These are phyloP conservation scores for Alternaria sp. DNA, from an alignment of 2,329 filamentous ascomycete species.

Conservation along the genomic window DNA sequence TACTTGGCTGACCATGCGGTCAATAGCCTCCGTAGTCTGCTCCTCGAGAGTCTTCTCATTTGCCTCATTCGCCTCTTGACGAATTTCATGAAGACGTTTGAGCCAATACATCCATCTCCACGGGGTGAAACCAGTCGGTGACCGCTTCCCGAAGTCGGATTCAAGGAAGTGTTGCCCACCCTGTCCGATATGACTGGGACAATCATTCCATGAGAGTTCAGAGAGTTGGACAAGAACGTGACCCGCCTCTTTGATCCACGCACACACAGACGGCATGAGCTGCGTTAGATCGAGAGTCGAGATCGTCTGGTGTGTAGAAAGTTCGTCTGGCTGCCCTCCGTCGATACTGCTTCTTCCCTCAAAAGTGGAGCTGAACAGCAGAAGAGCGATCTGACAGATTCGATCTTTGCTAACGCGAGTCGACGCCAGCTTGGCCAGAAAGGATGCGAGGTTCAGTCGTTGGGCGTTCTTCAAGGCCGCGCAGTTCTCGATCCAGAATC, in stretches of 20 bases:
- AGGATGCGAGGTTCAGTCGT: slow-evolving; percentile 12
- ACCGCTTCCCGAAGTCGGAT: background rate
- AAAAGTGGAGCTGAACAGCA: background rate
- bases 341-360: background rate
- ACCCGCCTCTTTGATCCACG: background rate
- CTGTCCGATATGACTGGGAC: background rate
- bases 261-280: background rate
- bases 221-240: background rate
- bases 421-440: slow-evolving; percentile 14
- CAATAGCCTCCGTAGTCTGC: background rate
- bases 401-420: background rate
- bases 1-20: background rate
- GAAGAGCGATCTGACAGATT: background rate
- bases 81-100: background rate
- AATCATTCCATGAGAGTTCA: background rate
- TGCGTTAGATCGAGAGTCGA: background rate
- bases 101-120: background rate
- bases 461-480: slow-evolving; percentile 7
- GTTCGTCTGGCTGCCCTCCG: background rate
- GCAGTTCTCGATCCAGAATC: slow-evolving; percentile 11
- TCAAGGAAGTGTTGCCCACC: background rate
- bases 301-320: background rate
- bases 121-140: background rate
- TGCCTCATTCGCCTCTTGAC: background rate
- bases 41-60: background rate